Base-by-base conservation (phyloP, 148 eudicot genomes). In the Fagopyrum homotropicum region DNA sequence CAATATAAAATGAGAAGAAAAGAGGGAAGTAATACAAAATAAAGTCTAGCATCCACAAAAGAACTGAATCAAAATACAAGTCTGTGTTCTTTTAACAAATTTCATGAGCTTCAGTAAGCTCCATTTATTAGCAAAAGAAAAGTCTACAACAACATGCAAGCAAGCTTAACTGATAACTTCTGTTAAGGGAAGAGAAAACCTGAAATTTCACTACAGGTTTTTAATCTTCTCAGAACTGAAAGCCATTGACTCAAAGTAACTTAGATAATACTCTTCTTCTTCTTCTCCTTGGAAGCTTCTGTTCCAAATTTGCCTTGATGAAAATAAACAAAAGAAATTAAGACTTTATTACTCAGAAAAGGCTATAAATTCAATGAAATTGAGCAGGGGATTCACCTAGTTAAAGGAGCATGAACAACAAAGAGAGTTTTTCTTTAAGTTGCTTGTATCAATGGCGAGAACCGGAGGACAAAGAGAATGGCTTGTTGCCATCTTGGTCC, bases 401-500 rank as follows among this genome's bases (percentile, higher is more conserved):
- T 68, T 35, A 1, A 68, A 44, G n/a, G 72, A 68, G 72, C n/a
- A 35, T 10, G 47, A 68, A 68, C 46, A 12, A 16, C 45, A 68
- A 45, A 71, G 88, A 73, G 90, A 90, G 26, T 59, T 59, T 86
- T 79, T 75, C 93, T 86, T 35, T 90, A 69, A 90, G 97, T 72
- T 90, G 14, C 3, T 71, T 45, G 40, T 93, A 71, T 71, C 73
- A 71, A 71, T 46, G 73, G 54, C 40, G 73, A 7, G 73, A 71
- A 45, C 30, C 97, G 89, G 97, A 95, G 78, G 98, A 92, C 35
- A 48, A 71, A 45, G 54, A 26, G n/a, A 45, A 45, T 81, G 98
- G 98, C 86, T 86, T 89, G 80, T 86, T 79, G 76, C 93, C 52
- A 45, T 88, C 90, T 66, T 95, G 97, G 45, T 90, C 73, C 30